Percentiles rank a stretch among this genome's conserved stretches.
Evolutionary conservation across 1,139 yeast genomes (phyloP).

Genomic region (Protomyces inundatus): DNA sequence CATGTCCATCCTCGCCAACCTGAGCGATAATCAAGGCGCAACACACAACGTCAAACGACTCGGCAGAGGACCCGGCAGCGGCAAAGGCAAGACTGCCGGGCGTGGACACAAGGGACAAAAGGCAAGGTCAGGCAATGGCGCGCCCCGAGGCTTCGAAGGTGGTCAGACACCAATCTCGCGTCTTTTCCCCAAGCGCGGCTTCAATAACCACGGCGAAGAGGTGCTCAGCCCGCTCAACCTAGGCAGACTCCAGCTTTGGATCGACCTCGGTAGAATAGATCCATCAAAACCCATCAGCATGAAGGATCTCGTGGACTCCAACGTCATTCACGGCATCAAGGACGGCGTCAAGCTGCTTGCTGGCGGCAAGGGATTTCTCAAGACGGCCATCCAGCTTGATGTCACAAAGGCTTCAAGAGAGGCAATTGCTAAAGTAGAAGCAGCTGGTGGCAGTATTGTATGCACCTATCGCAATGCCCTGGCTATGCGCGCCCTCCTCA

Average conservation of each 20-base stretch:
- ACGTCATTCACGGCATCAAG: conserved; percentile 65
- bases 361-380: conserved; percentile 53
- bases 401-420: conserved; percentile 73
- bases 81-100: conserved; percentile 85
- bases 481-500: conserved; percentile 64
- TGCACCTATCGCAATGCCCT: conserved; percentile 55
- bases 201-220: conserved; percentile 50
- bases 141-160: conserved; percentile 95
- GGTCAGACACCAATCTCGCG: conserved; percentile 94
- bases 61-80: conserved; percentile 97
- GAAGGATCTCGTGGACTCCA: conserved; percentile 63
- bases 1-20: neutral
- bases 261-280: conserved; percentile 45
- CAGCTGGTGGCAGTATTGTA: conserved; percentile 63
- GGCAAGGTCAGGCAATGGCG: conserved; percentile 67
- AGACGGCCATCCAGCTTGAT: conserved; percentile 58
- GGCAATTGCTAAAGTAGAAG: conserved; percentile 70
- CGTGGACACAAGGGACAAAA: conserved; percentile 99
- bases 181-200: conserved; percentile 86
- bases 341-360: conserved; percentile 83
- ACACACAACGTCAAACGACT: conserved; percentile 45
- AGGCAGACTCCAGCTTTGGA: conserved; percentile 56
- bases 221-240: conserved; percentile 41
- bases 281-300: conserved; percentile 61
- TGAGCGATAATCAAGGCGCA: neutral